Base-by-base conservation (phyloP, 352 stramenopile species). In the Globisporangium parvum region DNA sequence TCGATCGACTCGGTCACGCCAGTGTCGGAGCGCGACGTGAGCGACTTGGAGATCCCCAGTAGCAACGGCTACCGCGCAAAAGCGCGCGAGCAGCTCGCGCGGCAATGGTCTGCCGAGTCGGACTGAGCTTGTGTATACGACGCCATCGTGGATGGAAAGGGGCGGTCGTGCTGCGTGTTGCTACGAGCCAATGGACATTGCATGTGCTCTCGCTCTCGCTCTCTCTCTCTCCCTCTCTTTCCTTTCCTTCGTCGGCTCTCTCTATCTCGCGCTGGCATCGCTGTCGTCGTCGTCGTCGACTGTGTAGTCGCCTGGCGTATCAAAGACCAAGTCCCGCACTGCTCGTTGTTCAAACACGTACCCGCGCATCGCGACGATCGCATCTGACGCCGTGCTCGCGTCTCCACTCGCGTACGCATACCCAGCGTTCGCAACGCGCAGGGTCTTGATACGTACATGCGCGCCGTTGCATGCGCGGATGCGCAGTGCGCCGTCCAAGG, bases 351-450 rank as follows among this genome's bases (percentile, higher is more conserved):
- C 65, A 12, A 88, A 50, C 3, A 54, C 51, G 54, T 88, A 88
- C 24, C 78, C 78, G 35, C 78, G 74, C 73, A 87, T 88, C 14
- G 66, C 59, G 33, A 79, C 66, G 10, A 88, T 65, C 0, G 76
- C 62, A 37, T 72, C 63, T 0, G 46, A 58, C 20, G 69, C 51
- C 10, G 35, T 47, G 0, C 51, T 50, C 14, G 41, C 6, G 3
- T 65, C 62, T 2, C 63, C 57, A 0, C 65, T 21, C 28, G 70
- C 60, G 41, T 88, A 88, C 47, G 62, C 71, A 10, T 73, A 73
- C 9, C 77, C 77, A 49, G 58, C 66, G 52, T 88, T 90, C 20
- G 65, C 55, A 0, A 87, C 71, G 1, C 50, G 40, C 4, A 90
- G 62, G 6, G 61, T 63, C 23, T 62, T 59, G 17, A 90, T 59